Evolutionary conservation across 768 basidiomycete genomes (phyloP).

Genomic region (Podaxis sp.): DNA sequence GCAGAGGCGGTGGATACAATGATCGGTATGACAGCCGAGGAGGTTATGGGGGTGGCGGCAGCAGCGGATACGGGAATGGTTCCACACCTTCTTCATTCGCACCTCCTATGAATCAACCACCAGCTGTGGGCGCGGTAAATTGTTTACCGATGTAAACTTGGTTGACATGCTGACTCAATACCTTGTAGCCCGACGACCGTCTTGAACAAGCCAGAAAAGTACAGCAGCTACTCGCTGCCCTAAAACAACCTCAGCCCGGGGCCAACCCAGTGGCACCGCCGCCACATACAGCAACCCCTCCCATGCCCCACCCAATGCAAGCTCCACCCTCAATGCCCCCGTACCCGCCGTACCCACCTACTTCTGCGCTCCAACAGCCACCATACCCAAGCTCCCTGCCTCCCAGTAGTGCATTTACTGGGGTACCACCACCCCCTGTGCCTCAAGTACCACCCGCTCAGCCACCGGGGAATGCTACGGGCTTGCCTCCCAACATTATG

Average conservation of each 20-base stretch:
- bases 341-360: slow-evolving; percentile 40
- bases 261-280: slow-evolving; percentile 33
- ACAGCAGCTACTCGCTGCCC: slow-evolving; percentile 79
- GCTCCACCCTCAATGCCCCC: slow-evolving; percentile 36
- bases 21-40: slow-evolving; percentile 43
- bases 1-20: slow-evolving; percentile 40
- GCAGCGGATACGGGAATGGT: slow-evolving; percentile 26
- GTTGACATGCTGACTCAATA: neutral
- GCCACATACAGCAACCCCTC: slow-evolving; percentile 31
- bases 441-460: slow-evolving; percentile 27
- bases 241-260: slow-evolving; percentile 64
- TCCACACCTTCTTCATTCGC: slow-evolving; percentile 22
- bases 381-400: slow-evolving; percentile 31
- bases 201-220: slow-evolving; percentile 87
- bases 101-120: slow-evolving; percentile 28
- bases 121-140: slow-evolving; percentile 24
- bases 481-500: slow-evolving; percentile 66
- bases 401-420: slow-evolving; percentile 25
- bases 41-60: slow-evolving; percentile 31
- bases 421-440: slow-evolving; percentile 21
- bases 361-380: slow-evolving; percentile 22
- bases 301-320: slow-evolving; percentile 38
- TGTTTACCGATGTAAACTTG: neutral
- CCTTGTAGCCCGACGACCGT: slow-evolving; percentile 65
- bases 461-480: slow-evolving; percentile 30